Evolutionary conservation across 495 filamentous ascomycete genomes (phyloP).

Genomic region (Penicillium cataractarum): DNA sequence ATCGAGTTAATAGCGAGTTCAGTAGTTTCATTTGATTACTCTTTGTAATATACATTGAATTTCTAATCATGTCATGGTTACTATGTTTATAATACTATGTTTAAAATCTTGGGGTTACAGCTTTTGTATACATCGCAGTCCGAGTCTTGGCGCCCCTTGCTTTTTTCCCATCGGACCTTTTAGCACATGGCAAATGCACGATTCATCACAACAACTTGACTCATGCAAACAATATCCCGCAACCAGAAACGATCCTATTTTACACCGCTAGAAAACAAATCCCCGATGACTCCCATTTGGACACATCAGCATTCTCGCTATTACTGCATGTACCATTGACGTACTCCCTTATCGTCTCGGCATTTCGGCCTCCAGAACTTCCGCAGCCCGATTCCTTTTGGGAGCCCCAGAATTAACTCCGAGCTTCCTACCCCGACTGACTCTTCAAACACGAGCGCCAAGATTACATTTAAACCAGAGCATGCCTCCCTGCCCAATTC

Average conservation of each 20-base stretch:
- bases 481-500: neutral
- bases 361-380: constrained; percentile 12
- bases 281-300: neutral
- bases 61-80: no score
- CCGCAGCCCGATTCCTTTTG: constrained; percentile 10
- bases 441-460: constrained; percentile 7
- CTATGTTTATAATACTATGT: no score
- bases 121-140: no score
- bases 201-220: no score
- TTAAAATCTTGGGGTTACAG: no score
- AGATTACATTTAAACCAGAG: neutral
- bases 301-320: no score
- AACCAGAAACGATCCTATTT: neutral
- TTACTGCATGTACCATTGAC: neutral
- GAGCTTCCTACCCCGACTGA: constrained; percentile 4
- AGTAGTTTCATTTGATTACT: neutral
- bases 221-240: neutral
- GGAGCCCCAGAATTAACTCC: constrained; percentile 10
- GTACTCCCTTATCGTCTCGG: constrained; percentile 3
- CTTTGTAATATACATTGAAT: no score
- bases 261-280: neutral
- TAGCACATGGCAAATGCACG: neutral
- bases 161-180: neutral
- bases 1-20: neutral
- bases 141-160: neutral